Evolutionary conservation across 345 rosid species (phyloP).

Genomic region (Melaleuca quinquenervia): DNA sequence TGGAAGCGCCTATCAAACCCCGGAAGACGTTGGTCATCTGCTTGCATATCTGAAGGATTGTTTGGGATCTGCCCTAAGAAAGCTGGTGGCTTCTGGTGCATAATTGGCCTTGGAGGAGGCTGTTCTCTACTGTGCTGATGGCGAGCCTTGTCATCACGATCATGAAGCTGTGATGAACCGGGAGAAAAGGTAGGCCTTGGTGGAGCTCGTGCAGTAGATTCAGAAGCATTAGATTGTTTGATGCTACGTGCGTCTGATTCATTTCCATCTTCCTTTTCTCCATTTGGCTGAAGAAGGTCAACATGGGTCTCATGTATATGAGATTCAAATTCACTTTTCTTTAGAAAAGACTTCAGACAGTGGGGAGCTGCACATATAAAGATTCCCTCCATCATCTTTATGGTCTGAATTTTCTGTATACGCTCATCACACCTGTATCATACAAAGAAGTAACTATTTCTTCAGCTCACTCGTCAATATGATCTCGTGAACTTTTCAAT

Average conservation of each 20-base stretch:
- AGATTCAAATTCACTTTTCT: conserved; percentile 65
- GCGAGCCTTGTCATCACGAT: conserved; percentile 45
- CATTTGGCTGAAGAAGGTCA: conserved; percentile 52
- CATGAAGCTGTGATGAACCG: conserved; percentile 43
- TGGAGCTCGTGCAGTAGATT: conserved; percentile 59
- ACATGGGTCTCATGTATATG: conserved; percentile 66
- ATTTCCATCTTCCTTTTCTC: conserved; percentile 58
- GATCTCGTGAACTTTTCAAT: not conserved
- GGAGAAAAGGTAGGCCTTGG: conserved; percentile 36
- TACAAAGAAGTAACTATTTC: not conserved
- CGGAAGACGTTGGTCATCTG: conserved; percentile 39
- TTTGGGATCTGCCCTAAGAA: conserved; percentile 45
- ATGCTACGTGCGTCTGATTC: conserved; percentile 66
- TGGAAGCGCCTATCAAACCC: conserved; percentile 43
- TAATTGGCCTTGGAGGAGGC: conserved; percentile 36
- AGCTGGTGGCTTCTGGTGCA: conserved; percentile 36
- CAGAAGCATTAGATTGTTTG: conserved; percentile 61
- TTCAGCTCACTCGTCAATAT: not conserved
- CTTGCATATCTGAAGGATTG: conserved; percentile 27
- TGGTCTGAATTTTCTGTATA: conserved; percentile 89
- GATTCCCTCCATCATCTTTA: conserved; percentile 95
- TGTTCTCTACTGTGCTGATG: conserved; percentile 48
- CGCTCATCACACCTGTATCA: conserved; percentile 83
- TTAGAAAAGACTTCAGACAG: conserved; percentile 85
- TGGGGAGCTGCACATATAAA: conserved; percentile 98